Evolutionary conservation across 306 rosid species (phyloP), one percentile per base, ranked within the genome.

Genomic region (Quercus ilex): DNA sequence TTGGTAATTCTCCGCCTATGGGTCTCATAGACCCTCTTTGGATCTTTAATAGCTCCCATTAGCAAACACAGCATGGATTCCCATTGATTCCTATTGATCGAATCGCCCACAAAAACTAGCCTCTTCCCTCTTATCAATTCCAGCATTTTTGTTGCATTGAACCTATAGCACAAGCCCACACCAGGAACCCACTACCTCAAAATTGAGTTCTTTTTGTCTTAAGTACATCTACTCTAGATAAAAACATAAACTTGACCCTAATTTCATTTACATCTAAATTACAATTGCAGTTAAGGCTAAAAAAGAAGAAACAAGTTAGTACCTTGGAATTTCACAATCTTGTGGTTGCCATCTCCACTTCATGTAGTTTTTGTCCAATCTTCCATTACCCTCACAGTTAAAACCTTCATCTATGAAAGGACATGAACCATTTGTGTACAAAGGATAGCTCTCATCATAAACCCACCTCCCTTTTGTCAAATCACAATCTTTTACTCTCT

Each of bases 1-100:
- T 90, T 95, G 71, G 92, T 91, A 79, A 95, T 92, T 83, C 89
- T 91, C 83, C 97, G 82, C 28, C 94, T 86, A 64, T 21, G 99
- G 41, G 96, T 81, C 86, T 95, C 99, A 62, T 84, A 87, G 70
- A 95, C 97, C 80, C 85, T 91, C 81, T 77, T 87, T 26, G 97
- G 97, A 88, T 92, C 94, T 76, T 77, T 87, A 71, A 92, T 74
- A 75, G 86, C 97, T 77, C 90, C 69, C 79, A 86, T 75, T 81
- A 95, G 83, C 98, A 95, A 81, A 80, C 99, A 95, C 58, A 95
- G 31, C 92, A 95, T 88, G 70, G 99, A 92, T 77, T 95, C 99
- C 99, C 99, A 95, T 78, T 95, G 99, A 64, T 95, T 95, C 79
- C 98, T 88, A 77, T 92, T 95, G 67, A 95, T 86, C 13, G 99